Evolutionary conservation across 768 basidiomycete species (phyloP), one percentile per base, ranked within the genome.

Genomic region (Leccinum sublutescens): DNA sequence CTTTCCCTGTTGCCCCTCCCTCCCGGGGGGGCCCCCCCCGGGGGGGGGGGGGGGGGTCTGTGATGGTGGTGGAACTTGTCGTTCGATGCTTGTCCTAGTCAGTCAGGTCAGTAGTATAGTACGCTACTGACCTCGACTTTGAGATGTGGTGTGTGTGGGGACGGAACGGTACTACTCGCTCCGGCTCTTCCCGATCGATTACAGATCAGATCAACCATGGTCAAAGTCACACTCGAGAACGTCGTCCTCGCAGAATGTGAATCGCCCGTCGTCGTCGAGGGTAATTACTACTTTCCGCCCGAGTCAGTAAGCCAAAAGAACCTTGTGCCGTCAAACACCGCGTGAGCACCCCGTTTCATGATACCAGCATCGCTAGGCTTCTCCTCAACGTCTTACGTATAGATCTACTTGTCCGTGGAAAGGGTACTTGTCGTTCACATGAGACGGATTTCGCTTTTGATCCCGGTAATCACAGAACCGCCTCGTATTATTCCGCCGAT

Each of bases 251-350:
- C 89, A 1, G 80, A 88, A 55, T 82, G 80, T 7, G 71, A 77
- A 61, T 71, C 76, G 0, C 85, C 88, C 0, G 72, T 83, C 36
- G 69, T 81, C 6, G 79, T 91, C 50, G 87, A 90, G 64, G 81
- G 80, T 12, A 90, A 88, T 62, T 83, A 88, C 62, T 91, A 91
- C 74, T 91, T 91, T 68, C 88, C 90, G 4, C 84, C 85, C 0
- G 69, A 75, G 2, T 73, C 80, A 1, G 74, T 91, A 25, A 75
- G 79, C 43, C 76, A 71, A 45, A 70, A 76, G 4, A 61, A 78
- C 12, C 78, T 91, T 61, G 75, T 59, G 15, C 68, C 74, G 19
- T 91, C 90, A 2, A 62, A 74, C 36, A 88, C 85, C 0, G 76
- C 71, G 85, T 86, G 56, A 72, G 75, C 71, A 58, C 33, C 15